Conservation (phyloP, 148 eudicot genomes). For the Vaccinium myrtillus region DNA sequence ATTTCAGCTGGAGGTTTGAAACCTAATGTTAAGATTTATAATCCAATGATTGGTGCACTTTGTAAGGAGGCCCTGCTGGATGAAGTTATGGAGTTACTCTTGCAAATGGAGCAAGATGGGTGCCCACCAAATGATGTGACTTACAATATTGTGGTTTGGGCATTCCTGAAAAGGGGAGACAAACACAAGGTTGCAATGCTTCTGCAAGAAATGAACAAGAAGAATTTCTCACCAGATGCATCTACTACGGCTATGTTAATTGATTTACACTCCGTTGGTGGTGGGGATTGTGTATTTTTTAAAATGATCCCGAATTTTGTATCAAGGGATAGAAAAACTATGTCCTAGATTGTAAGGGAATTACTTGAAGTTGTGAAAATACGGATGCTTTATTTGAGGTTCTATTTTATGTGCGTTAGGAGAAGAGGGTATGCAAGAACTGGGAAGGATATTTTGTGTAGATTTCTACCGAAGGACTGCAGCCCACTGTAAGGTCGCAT, state of each 20-base stretch:
- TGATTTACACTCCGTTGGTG: too few species aligned
- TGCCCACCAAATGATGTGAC: not conserved
- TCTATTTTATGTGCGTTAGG: too few species aligned
- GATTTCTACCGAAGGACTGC: too few species aligned
- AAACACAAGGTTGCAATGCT: not conserved
- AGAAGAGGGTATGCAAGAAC: too few species aligned
- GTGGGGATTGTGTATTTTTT: too few species aligned
- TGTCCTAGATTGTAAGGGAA: too few species aligned
- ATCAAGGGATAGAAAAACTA: constrained; percentile 16
- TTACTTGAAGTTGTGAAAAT: too few species aligned
- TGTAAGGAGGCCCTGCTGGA: not conserved
- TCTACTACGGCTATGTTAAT: not conserved
- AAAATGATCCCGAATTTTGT: not conserved
- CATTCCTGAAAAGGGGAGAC: not conserved
- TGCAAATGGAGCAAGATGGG: not conserved
- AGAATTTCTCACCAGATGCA: not conserved
- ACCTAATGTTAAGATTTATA: not conserved
- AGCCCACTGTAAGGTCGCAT: too few species aligned
- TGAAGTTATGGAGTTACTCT: not conserved
- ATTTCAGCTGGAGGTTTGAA: not conserved
- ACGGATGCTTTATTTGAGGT: too few species aligned
- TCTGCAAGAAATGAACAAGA: not conserved
- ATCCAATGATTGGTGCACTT: not conserved
- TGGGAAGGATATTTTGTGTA: too few species aligned
- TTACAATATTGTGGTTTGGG: not conserved